These are phyloP conservation scores for Camellia oleifera DNA, from an alignment of 179 eudicot genomes.

Conservation along the genomic window DNA sequence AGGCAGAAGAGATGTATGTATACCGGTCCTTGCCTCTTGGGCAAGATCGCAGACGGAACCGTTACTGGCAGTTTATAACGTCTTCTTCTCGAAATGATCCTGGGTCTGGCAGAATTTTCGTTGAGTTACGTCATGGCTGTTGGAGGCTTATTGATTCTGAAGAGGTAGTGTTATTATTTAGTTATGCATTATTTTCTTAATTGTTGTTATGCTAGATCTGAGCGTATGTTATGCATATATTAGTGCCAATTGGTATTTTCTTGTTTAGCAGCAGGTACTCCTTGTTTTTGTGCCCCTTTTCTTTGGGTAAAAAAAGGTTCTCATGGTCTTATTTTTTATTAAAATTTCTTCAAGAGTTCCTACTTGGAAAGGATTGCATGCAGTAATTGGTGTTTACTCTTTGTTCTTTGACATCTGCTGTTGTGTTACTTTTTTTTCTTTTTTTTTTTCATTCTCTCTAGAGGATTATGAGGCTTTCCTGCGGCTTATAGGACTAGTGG, in stretches of 20 bases:
- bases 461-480: not conserved
- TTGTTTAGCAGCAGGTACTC: not conserved
- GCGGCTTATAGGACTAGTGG: not conserved
- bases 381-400: not conserved
- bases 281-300: not conserved
- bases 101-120: slow-evolving; percentile 80
- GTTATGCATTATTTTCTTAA: not conserved
- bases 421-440: not conserved
- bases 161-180: slow-evolving; percentile 43
- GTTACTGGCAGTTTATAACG: slow-evolving; percentile 83
- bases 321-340: not conserved
- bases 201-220: not conserved
- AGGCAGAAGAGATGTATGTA: slow-evolving; percentile 79
- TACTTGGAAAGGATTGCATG: not conserved
- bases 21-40: slow-evolving; percentile 93
- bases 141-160: slow-evolving; percentile 89
- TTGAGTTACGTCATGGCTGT: slow-evolving; percentile 61
- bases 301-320: not conserved
- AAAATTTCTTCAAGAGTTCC: not conserved
- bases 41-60: slow-evolving; percentile 78
- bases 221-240: not conserved
- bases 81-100: slow-evolving; percentile 77
- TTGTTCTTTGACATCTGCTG: not conserved
- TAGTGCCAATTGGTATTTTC: not conserved
- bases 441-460: not conserved